Base-by-base conservation (phyloP, 2,329 filamentous ascomycete genomes). In the Phaeosphaeria sp. region DNA sequence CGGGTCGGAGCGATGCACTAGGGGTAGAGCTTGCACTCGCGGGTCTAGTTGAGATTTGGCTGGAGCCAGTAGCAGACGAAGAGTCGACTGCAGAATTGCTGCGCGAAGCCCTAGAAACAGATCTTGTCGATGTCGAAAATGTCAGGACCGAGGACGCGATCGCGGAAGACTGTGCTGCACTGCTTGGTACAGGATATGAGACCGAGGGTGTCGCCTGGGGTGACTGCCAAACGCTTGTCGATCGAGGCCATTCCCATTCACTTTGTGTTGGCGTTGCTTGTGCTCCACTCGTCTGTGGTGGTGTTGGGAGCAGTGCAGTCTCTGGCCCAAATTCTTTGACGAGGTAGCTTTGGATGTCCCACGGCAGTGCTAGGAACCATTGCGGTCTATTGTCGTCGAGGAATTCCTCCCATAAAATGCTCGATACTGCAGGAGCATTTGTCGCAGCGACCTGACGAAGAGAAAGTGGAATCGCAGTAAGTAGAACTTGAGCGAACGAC, bases 391-490 rank as follows among this genome's bases (percentile, higher is more conserved):
- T 72, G 21, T 71, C 61, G 27, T 75, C 72, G 1, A 76, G 55
- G 30, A 77, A 77, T 7, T 77, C 69, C 2, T 63, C 59, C 68
- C 69, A 74, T 6, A 77, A 51, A 7, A 77, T 72, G 52, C 71
- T 71, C 6, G 75, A 77, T 2, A 73, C 69, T 3, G 72, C 74
- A 2, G 74, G 73, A 25, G 75, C 51, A 39, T 77, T 74, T 2
- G 75, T 77, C 15, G 72, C 74, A 36, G 73, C 75, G 7, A 76
- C 65, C 49, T 72, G 60, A 43, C 74, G 73, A 13, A 77, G 61
- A 30, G 72, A 77, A 21, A 66, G 64, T 20, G 75, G 75, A 6
- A 77, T 60, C 40, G 74, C 75, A 18, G 73, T 77, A 13, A 77
- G 64, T 22, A 77, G 68, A 24, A 76, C 60, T 51, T 71, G 55